Conservation (phyloP, 495 filamentous ascomycete genomes). For the Hypoxylon lenormandii region DNA sequence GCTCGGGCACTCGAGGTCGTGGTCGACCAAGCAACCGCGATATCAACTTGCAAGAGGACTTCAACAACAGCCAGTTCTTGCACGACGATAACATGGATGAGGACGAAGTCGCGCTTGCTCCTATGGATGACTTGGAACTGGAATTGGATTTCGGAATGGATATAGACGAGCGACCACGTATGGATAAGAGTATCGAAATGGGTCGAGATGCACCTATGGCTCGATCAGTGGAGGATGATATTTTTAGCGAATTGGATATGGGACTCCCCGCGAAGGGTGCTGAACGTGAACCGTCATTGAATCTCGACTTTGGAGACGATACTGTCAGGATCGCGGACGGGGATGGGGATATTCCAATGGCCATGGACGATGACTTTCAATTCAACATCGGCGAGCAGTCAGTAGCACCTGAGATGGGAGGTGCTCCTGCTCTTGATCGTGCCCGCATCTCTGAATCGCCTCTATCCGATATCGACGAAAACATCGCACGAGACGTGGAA, state of each 20-base stretch:
- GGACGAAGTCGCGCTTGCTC: slow-evolving; percentile 64
- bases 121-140: slow-evolving; percentile 66
- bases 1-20: slow-evolving; percentile 59
- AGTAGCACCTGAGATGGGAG: slow-evolving; percentile 58
- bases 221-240: slow-evolving; percentile 74
- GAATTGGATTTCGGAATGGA: slow-evolving; percentile 71
- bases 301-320: slow-evolving; percentile 64
- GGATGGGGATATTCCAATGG: slow-evolving; percentile 72
- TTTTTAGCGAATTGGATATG: slow-evolving; percentile 73
- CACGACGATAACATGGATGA: slow-evolving; percentile 71
- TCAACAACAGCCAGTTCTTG: slow-evolving; percentile 73
- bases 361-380: slow-evolving; percentile 70
- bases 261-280: slow-evolving; percentile 61
- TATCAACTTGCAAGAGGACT: slow-evolving; percentile 71
- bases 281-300: slow-evolving; percentile 58
- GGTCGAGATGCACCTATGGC: slow-evolving; percentile 81
- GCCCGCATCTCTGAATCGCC: slow-evolving; percentile 74
- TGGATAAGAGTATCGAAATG: slow-evolving; percentile 80
- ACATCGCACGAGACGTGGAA: slow-evolving; percentile 65
- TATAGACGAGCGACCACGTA: slow-evolving; percentile 60
- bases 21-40: slow-evolving; percentile 72
- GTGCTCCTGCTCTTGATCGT: slow-evolving; percentile 59
- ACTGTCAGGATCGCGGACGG: slow-evolving; percentile 67
- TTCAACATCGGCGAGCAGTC: slow-evolving; percentile 65
- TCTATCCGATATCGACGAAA: slow-evolving; percentile 75